These are phyloP conservation scores for Kodamaea sp. DNA, from an alignment of 1,139 yeast species.

Conservation along the genomic window DNA sequence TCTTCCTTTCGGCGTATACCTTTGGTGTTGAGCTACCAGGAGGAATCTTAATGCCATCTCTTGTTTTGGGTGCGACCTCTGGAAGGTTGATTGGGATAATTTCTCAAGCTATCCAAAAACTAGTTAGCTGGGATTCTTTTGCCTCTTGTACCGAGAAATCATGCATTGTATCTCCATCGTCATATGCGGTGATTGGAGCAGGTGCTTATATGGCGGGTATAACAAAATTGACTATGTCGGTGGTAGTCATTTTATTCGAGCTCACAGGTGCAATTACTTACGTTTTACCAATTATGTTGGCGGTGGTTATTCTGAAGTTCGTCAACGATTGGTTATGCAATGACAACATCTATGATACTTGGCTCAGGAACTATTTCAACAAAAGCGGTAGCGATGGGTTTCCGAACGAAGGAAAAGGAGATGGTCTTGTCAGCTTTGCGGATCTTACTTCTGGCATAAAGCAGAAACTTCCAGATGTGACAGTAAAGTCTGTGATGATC, in stretches of 20 bases:
- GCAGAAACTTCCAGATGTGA: conserved; percentile 36
- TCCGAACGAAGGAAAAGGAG: conserved; percentile 41
- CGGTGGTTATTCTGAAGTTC: conserved; percentile 54
- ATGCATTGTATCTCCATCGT: conserved; percentile 56
- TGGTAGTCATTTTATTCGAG: conserved; percentile 59
- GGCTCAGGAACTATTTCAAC: conserved; percentile 38
- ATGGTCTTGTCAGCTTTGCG: conserved; percentile 40
- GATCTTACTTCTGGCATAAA: conserved; percentile 31
- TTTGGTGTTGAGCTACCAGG: conserved; percentile 73
- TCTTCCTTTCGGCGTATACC: conserved; percentile 59
- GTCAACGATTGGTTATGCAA: conserved; percentile 49
- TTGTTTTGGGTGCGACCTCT: conserved; percentile 67
- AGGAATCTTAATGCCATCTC: conserved; percentile 72
- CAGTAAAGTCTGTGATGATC: conserved; percentile 33
- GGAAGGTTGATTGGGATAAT: conserved; percentile 71
- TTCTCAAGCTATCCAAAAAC: conserved; percentile 50
- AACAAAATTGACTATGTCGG: conserved; percentile 57
- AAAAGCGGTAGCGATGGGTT: conserved; percentile 10
- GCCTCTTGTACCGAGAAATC: conserved; percentile 54
- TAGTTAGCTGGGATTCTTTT: conserved; percentile 39
- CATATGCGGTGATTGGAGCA: conserved; percentile 64
- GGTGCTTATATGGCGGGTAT: conserved; percentile 60
- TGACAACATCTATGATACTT: conserved; percentile 51
- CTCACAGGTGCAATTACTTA: conserved; percentile 61
- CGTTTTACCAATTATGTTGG: conserved; percentile 59